A percentile compares a stretch with the other conserved stretches of the same genome.
Conservation (phyloP, 2,329 filamentous ascomycete species). For the Pseudophaeomoniella oleicola region DNA sequence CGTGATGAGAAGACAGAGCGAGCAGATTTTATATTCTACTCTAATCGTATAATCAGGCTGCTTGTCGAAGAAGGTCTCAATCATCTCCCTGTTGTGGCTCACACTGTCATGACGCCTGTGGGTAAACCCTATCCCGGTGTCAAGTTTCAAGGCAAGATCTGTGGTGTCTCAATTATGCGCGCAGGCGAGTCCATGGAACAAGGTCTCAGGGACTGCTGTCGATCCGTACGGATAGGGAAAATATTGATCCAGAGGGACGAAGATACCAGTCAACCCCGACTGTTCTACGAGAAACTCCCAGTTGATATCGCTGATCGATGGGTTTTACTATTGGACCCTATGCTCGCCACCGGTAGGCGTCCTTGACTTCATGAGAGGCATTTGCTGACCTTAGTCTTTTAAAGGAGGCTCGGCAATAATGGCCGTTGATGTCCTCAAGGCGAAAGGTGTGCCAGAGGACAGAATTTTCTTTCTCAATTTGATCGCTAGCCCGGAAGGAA, state of each 20-base stretch:
- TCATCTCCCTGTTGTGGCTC: slow-evolving; percentile 81
- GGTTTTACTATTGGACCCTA: slow-evolving; percentile 91
- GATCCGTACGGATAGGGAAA: slow-evolving; percentile 95
- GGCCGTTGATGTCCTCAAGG: slow-evolving; percentile 86
- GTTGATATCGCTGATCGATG: slow-evolving; percentile 85
- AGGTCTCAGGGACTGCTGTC: slow-evolving; percentile 86
- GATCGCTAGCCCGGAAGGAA: slow-evolving; percentile 90
- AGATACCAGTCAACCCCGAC: slow-evolving; percentile 77
- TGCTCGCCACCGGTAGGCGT: slow-evolving; percentile 81
- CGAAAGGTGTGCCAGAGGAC: slow-evolving; percentile 83
- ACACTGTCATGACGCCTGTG: slow-evolving; percentile 80
- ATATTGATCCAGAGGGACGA: slow-evolving; percentile 96
- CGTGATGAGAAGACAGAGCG: slow-evolving; percentile 78
- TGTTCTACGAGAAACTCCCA: slow-evolving; percentile 96
- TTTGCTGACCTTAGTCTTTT: slow-evolving; percentile 1
- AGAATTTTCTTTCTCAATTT: slow-evolving; percentile 92
- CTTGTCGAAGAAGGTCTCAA: slow-evolving; percentile 95
- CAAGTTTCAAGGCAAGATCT: slow-evolving; percentile 95
- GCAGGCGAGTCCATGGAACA: slow-evolving; percentile 98
- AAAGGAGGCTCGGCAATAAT: slow-evolving; percentile 87
- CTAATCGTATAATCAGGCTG: slow-evolving; percentile 91
- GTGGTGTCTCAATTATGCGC: slow-evolving; percentile 95
- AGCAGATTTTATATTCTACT: slow-evolving; percentile 98
- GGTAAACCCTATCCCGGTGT: slow-evolving; percentile 80
- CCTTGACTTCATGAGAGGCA: background rate